Conservation (phyloP, 1,284 basidiomycete species). For the Rhodotorula sp. region DNA sequence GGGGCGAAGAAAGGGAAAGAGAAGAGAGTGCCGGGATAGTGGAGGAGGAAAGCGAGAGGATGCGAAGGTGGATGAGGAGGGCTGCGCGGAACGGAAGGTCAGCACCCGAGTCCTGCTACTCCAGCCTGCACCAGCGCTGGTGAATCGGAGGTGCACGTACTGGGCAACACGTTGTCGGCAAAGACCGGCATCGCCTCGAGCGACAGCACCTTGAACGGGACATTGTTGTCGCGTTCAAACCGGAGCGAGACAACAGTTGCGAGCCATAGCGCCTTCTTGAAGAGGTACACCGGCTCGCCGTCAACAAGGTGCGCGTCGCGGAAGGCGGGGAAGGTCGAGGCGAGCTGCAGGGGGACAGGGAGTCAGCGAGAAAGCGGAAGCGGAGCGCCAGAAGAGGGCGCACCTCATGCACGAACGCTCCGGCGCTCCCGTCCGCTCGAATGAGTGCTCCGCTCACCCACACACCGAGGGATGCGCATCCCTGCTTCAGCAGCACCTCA, state of each 20-base stretch:
- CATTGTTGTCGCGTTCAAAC: slow-evolving; percentile 59
- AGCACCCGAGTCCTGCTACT: not conserved
- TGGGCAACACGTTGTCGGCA: slow-evolving; percentile 79
- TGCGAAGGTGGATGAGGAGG: slow-evolving; percentile 22
- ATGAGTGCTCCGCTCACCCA: slow-evolving; percentile 69
- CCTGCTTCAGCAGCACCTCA: slow-evolving; percentile 60
- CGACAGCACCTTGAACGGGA: slow-evolving; percentile 55
- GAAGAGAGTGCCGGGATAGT: slow-evolving; percentile 1
- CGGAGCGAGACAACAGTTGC: slow-evolving; percentile 68
- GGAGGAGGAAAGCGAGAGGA: slow-evolving; percentile 12
- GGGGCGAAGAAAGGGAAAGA: not conserved
- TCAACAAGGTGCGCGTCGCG: slow-evolving; percentile 68
- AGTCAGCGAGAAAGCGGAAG: too few species aligned
- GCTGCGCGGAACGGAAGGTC: not conserved
- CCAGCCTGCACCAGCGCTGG: not conserved
- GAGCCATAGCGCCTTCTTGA: slow-evolving; percentile 85
- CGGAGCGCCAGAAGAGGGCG: not conserved
- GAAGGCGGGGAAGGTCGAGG: slow-evolving; percentile 72
- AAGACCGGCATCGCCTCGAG: slow-evolving; percentile 70
- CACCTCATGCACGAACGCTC: slow-evolving; percentile 47
- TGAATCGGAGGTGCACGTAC: slow-evolving; percentile 12
- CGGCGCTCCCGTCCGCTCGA: slow-evolving; percentile 56
- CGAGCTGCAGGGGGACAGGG: slow-evolving; percentile 58
- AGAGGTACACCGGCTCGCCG: slow-evolving; percentile 69
- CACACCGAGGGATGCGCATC: slow-evolving; percentile 69